A percentile compares a stretch with the other conserved stretches of the same genome.
These are phyloP conservation scores for Cyberlindnera samutprakarnensis DNA, from an alignment of 805 yeast species.

Conservation along the genomic window DNA sequence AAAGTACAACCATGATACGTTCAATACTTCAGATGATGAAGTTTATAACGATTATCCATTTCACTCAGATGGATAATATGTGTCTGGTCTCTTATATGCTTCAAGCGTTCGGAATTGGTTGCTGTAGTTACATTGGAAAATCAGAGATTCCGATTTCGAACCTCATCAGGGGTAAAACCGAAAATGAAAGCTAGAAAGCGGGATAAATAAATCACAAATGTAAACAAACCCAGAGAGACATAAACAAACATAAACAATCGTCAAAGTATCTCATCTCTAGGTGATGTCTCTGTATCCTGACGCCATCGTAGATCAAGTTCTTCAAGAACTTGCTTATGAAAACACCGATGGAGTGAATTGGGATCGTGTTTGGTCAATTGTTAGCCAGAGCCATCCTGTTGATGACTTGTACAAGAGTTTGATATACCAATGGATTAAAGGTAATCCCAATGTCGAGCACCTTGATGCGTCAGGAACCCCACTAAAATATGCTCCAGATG, in stretches of 20 bases:
- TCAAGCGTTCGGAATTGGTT: too few species aligned
- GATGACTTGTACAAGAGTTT: conserved; percentile 27
- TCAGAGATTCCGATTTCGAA: too few species aligned
- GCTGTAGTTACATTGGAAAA: too few species aligned
- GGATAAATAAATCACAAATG: neutral
- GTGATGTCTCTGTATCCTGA: conserved; percentile 11
- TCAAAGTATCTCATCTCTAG: neutral
- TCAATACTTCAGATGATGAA: too few species aligned
- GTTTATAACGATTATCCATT: too few species aligned
- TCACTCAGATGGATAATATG: too few species aligned
- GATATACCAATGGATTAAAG: conserved; percentile 31
- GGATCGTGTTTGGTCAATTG: conserved; percentile 26
- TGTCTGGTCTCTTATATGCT: too few species aligned
- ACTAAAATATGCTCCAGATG: neutral
- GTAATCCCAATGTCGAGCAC: conserved; percentile 16
- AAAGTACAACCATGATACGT: too few species aligned
- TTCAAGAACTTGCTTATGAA: conserved; percentile 29
- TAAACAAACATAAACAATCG: neutral
- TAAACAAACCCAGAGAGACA: neutral
- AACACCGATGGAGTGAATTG: conserved; percentile 27
- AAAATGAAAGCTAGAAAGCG: neutral
- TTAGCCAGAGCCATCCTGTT: conserved; percentile 11
- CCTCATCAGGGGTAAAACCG: neutral
- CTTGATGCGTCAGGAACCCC: conserved; percentile 1
- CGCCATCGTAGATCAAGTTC: conserved; percentile 23